Evolutionary conservation across 2,329 filamentous ascomycete genomes (phyloP).

Genomic region (Stemphylium beticola): DNA sequence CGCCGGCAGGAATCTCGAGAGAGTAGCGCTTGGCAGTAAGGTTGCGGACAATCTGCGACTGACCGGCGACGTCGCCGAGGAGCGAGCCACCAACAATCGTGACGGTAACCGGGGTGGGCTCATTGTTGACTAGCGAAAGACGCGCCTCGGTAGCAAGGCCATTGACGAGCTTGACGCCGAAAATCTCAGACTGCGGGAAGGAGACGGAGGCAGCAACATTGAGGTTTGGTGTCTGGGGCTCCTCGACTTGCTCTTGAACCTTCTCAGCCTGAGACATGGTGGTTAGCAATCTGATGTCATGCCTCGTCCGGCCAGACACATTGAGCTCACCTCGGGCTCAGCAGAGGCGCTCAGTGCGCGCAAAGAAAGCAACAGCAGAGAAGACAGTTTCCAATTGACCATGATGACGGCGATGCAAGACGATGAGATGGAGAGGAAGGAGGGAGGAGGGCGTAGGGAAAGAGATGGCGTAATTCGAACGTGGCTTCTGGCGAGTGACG

Average conservation of each 20-base stretch:
- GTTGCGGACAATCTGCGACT: conserved; percentile 75
- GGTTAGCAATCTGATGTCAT: conserved; percentile 44
- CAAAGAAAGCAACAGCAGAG: conserved; percentile 74
- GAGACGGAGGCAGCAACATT: conserved; percentile 62
- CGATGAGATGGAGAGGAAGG: conserved; percentile 18
- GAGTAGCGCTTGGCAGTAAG: conserved; percentile 78
- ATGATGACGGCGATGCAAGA: conserved; percentile 56
- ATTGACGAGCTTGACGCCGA: conserved; percentile 95
- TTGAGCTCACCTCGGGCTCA: conserved; percentile 63
- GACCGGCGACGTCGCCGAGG: conserved; percentile 62
- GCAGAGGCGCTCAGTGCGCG: conserved; percentile 70
- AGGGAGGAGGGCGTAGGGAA: conserved; percentile 12
- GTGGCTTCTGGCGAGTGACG: conserved; percentile 39
- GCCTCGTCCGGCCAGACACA: conserved; percentile 31
- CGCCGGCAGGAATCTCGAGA: conserved; percentile 74
- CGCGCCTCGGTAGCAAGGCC: conserved; percentile 83
- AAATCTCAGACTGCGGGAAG: conserved; percentile 76
- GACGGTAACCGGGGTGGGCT: conserved; percentile 75
- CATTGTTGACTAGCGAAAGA: conserved; percentile 83
- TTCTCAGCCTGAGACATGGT: conserved; percentile 40
- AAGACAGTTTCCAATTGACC: conserved; percentile 75
- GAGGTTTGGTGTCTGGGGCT: conserved; percentile 66
- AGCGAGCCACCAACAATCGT: conserved; percentile 79
- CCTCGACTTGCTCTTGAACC: conserved; percentile 60
- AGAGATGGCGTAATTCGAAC: conserved; percentile 33